These are phyloP conservation scores for Colletotrichum sp. DNA, from an alignment of 2,329 filamentous ascomycete genomes.

Conservation along the genomic window DNA sequence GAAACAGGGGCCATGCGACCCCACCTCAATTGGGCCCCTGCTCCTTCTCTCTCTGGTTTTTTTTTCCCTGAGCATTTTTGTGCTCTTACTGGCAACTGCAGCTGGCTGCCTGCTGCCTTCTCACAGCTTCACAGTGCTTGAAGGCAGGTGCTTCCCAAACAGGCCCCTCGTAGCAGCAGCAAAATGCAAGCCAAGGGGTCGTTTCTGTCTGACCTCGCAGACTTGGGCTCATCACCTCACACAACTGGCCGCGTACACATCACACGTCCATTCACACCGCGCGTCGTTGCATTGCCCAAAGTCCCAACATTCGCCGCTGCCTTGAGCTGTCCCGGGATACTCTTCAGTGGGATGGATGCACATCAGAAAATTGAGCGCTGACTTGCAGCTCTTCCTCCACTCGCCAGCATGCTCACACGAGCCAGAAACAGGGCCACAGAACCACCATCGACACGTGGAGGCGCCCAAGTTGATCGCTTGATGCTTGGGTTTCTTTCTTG, in stretches of 20 bases:
- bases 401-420: not conserved
- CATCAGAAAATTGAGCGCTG: not conserved
- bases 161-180: not conserved
- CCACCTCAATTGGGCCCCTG: not conserved
- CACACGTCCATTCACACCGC: not conserved
- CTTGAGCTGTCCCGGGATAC: not conserved
- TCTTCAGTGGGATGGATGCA: not conserved
- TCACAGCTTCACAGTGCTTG: not conserved
- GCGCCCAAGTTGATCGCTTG: slow-evolving; percentile 17
- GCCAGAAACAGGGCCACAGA: not conserved
- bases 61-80: not conserved
- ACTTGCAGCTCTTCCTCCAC: slow-evolving; percentile 8
- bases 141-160: not conserved
- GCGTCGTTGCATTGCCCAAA: not conserved
- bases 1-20: slow-evolving; percentile 18
- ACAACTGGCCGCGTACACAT: not conserved
- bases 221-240: not conserved
- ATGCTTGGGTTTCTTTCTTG: not conserved
- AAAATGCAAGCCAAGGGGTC: not conserved
- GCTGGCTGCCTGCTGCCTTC: not conserved
- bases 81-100: not conserved
- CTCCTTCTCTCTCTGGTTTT: not conserved
- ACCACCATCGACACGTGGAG: slow-evolving; percentile 18
- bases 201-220: not conserved
- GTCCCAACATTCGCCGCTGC: not conserved